phyloP scores from a whole-genome alignment of 2,329 filamentous ascomycete species.

The Plenodomus lindquistii region DNA sequence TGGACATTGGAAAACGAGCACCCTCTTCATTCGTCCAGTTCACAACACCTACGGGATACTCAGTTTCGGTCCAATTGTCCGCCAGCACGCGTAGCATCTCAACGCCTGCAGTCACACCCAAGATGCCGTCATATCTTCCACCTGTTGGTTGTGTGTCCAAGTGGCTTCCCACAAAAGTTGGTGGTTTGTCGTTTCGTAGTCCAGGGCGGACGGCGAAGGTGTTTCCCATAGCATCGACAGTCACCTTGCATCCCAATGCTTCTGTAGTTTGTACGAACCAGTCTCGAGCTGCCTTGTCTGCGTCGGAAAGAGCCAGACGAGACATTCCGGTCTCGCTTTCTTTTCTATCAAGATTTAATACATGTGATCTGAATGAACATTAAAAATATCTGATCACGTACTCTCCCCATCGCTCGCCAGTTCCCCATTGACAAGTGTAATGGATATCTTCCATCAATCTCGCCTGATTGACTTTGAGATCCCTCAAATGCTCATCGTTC shows the following conservation, averaged over 20 bases:
- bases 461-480: conserved; percentile 61
- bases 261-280: conserved; percentile 72
- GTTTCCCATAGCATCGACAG: conserved; percentile 77
- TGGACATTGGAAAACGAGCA: conserved; percentile 75
- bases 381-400: conserved; percentile 36
- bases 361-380: background rate
- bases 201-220: conserved; percentile 75
- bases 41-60: conserved; percentile 72
- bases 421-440: conserved; percentile 68
- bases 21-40: conserved; percentile 87
- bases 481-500: conserved; percentile 55
- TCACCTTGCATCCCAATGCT: conserved; percentile 67
- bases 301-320: conserved; percentile 70
- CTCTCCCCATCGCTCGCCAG: conserved; percentile 69
- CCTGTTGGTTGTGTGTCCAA: conserved; percentile 61
- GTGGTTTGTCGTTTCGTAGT: conserved; percentile 56
- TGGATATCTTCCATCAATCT: conserved; percentile 68
- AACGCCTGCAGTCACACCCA: conserved; percentile 73
- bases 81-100: conserved; percentile 72
- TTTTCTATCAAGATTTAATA: conserved; percentile 3
- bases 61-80: conserved; percentile 69
- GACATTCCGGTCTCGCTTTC: conserved; percentile 67
- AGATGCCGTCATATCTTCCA: conserved; percentile 75
- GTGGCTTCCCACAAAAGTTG: conserved; percentile 73
- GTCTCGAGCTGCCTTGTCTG: conserved; percentile 71